A percentile compares a stretch with the other conserved stretches of the same genome.
Evolutionary conservation across 371 early-diverging fungal genomes (phyloP).

Genomic region (Catenaria anguillulae): DNA sequence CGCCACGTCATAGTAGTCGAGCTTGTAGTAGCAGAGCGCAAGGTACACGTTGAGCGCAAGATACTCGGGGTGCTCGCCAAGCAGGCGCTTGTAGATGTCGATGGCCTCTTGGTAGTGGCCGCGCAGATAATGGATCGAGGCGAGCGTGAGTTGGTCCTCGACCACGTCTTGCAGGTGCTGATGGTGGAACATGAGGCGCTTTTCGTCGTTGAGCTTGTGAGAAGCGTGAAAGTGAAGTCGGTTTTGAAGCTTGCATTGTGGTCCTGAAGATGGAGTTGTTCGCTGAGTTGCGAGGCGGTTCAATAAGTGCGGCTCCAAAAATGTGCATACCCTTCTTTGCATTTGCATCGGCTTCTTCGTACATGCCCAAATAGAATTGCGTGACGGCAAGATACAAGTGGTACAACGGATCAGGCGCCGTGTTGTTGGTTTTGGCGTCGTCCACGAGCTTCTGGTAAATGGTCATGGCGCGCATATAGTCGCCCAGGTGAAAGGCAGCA

Average conservation of each 20-base stretch:
- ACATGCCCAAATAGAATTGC: conserved; percentile 37
- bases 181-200: conserved; percentile 36
- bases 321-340: conserved; percentile 31
- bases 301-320: conserved; percentile 5
- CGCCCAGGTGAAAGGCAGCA: conserved; percentile 31
- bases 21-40: conserved; percentile 42
- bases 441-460: conserved; percentile 21
- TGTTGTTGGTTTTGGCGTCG: conserved; percentile 10
- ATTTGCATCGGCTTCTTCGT: conserved; percentile 33
- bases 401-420: conserved; percentile 22
- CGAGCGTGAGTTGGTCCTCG: conserved; percentile 37
- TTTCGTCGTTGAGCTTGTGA: conserved; percentile 41
- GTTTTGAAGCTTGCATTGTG: conserved; percentile 36
- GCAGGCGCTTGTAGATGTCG: conserved; percentile 37
- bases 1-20: conserved; percentile 41
- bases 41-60: conserved; percentile 40
- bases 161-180: conserved; percentile 37
- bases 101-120: conserved; percentile 45
- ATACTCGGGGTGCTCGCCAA: conserved; percentile 32
- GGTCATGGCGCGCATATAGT: conserved; percentile 28
- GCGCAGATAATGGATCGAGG: conserved; percentile 41
- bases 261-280: no score
- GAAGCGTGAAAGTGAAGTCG: conserved; percentile 34
- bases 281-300: neutral
- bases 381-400: conserved; percentile 26